These are phyloP conservation scores for Rubia tinctorum DNA, from an alignment of 305 asterid species.

Conservation along the genomic window DNA sequence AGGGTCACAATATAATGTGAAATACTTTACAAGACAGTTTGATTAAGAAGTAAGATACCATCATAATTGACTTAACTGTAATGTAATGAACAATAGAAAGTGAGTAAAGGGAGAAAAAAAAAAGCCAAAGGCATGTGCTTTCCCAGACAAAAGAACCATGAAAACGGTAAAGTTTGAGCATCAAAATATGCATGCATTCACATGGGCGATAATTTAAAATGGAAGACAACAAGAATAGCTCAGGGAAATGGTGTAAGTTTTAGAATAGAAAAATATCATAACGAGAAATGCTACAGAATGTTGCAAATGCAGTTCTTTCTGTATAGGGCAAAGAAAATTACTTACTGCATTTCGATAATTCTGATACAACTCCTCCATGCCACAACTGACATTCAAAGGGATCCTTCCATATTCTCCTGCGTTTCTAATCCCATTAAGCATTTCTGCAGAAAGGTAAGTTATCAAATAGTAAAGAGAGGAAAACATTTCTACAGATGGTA, in stretches of 20 bases:
- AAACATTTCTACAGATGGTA: background rate
- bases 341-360: slow-evolving; percentile 85
- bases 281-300: background rate
- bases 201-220: background rate
- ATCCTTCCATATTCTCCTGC: slow-evolving; percentile 78
- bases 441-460: slow-evolving; percentile 27
- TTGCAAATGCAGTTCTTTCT: slow-evolving; percentile 16
- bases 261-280: background rate
- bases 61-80: too few relatives aligned
- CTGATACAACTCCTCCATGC: slow-evolving; percentile 78
- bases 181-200: background rate
- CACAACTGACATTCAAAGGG: slow-evolving; percentile 60
- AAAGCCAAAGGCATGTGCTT: background rate
- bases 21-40: background rate
- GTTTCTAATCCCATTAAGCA: slow-evolving; percentile 52
- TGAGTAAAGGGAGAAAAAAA: background rate
- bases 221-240: background rate
- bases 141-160: background rate
- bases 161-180: background rate
- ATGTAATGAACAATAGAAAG: background rate
- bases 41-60: background rate
- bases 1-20: background rate
- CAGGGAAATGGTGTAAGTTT: background rate
- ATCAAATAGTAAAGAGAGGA: background rate
- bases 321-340: slow-evolving; percentile 32